Evolutionary conservation across 148 eudicot species (phyloP).

Genomic region (Beta vulgaris): DNA sequence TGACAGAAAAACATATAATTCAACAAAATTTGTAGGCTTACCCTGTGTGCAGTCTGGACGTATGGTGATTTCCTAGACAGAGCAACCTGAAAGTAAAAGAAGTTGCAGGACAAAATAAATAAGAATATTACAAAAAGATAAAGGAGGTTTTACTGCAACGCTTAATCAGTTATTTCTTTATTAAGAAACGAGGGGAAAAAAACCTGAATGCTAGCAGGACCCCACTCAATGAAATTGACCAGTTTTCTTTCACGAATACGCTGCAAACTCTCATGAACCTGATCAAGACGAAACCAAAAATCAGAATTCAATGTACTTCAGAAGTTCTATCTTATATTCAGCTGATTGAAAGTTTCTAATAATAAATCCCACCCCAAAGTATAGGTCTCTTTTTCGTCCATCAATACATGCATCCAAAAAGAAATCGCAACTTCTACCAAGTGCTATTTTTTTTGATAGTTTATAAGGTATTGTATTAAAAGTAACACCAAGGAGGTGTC

Average conservation of each 20-base stretch:
- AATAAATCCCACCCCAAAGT: background rate
- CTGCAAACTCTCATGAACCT: conserved; percentile 98
- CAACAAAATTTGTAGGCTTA: conserved; percentile 29
- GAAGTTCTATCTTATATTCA: background rate
- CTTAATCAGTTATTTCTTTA: background rate
- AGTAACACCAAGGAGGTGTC: no score
- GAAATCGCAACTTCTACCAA: background rate
- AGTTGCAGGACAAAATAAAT: conserved; percentile 1
- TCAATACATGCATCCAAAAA: background rate
- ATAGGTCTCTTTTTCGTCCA: background rate
- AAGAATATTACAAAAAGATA: conserved; percentile 15
- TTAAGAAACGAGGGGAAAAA: background rate
- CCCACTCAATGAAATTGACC: conserved; percentile 98
- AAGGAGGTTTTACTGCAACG: background rate
- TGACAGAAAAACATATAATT: background rate
- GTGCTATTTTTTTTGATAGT: no score
- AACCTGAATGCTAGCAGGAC: conserved; percentile 99
- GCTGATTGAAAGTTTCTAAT: background rate
- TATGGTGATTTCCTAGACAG: conserved; percentile 96
- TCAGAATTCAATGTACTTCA: conserved; percentile 2
- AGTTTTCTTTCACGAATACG: conserved; percentile 96
- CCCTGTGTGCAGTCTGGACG: conserved; percentile 96
- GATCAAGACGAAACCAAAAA: conserved; percentile 15
- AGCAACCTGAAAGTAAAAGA: conserved; percentile 64
- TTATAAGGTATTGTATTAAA: no score